Base-by-base conservation (phyloP, 2,329 filamentous ascomycete genomes). In the Aspergillus tamarii region DNA sequence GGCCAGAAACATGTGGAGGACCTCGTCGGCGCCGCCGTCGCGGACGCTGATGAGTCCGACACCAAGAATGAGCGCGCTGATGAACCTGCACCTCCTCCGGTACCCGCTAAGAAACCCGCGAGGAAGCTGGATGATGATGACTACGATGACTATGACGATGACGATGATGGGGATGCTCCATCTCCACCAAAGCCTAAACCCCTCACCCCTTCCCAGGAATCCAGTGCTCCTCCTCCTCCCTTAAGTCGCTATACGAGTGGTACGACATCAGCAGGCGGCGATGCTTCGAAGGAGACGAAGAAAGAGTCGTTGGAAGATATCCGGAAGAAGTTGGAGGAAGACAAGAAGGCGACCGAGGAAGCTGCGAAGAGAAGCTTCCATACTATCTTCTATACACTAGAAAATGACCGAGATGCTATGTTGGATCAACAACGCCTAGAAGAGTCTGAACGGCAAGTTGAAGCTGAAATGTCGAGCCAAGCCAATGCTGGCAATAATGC, bases 381-480 rank as follows among this genome's bases (percentile, higher is more conserved):
- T 75, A 96, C 93, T 11, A 86, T 97, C 68, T 96, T 98, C 78
- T 94, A 97, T 78, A 97, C 95, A 1, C 84, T 98, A 36, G 95
- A 99, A 78, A 95, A 94, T 76, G 95, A 99, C 76, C 88, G 92
- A 61, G 93, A 94, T 72, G 95, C 95, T 56, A 98, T 99, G 95
- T 81, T 98, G 62, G 95, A 99, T 78, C 95, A 99, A 79, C 93
- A 98, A 78, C 93, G 94, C 77, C 85, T 99, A 30, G 95, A 99
- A 74, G 95, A 98, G 77, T 93, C 96, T 1, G 95, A 99, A 77
- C 91, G 96, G 76, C 93, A 96, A 76, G 90, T 98, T 11, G 94
- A 98, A 77, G 94, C 94, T 16, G 95, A 99, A 80, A 95, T 97
- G 85, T 93, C 94, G 34, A 85, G 85, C 36, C 82, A 85, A 67